A percentile compares a stretch with the other conserved stretches of the same genome.
These are phyloP conservation scores for Yarrowia sp. DNA, from an alignment of 805 yeast genomes.

Conservation along the genomic window DNA sequence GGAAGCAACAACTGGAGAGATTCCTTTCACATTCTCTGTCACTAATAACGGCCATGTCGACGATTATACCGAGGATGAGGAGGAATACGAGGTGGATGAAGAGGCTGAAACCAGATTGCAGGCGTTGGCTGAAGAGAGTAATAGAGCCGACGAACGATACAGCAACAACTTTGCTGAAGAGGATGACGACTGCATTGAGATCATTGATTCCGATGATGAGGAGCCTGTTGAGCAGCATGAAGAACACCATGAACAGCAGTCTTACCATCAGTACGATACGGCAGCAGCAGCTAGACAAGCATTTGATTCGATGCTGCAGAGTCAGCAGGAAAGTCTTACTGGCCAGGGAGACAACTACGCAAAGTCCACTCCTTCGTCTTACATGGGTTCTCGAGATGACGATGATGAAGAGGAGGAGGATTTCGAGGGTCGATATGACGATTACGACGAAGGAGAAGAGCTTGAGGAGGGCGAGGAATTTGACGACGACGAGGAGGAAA, in stretches of 20 bases:
- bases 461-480: not conserved
- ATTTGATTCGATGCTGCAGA: too few species aligned
- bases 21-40: constrained; percentile 1
- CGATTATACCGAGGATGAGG: constrained; percentile 10
- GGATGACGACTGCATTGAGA: constrained; percentile 16
- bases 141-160: too few species aligned
- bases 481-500: constrained; percentile 24
- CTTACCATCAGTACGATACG: too few species aligned
- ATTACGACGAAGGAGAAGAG: constrained; percentile 11
- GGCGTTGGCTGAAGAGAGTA: too few species aligned
- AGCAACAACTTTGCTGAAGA: not conserved
- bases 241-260: not conserved
- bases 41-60: constrained; percentile 8
- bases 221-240: not conserved
- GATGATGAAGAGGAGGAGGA: constrained; percentile 38
- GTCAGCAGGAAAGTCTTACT: too few species aligned
- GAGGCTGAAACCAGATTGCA: not conserved
- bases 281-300: too few species aligned
- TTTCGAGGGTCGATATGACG: constrained; percentile 40
- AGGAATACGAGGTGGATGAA: not conserved
- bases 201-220: constrained; percentile 28
- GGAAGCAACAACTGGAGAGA: not conserved
- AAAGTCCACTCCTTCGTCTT: constrained; percentile 14
- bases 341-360: not conserved
- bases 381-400: constrained; percentile 34